Conservation (phyloP, 306 rosid genomes). For the Rosa rugosa region DNA sequence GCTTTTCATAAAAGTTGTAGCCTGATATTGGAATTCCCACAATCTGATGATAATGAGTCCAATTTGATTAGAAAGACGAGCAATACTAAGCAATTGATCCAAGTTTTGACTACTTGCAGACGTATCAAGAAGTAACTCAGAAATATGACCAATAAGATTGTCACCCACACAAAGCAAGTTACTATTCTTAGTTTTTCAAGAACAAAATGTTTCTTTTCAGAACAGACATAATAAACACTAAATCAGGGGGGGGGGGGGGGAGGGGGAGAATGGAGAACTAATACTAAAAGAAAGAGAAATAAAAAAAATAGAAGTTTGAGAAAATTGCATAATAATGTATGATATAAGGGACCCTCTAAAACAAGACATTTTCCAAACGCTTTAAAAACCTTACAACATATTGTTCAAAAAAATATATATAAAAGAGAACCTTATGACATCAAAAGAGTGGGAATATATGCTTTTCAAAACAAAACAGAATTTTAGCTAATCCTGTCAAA, state of each 20-base stretch:
- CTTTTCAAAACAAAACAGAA: background rate
- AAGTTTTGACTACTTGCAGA: conserved; percentile 16
- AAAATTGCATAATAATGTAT: background rate
- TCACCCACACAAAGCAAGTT: background rate
- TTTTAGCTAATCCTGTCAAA: too few relatives aligned
- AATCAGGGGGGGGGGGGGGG: background rate
- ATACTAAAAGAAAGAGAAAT: background rate
- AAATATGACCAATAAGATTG: background rate
- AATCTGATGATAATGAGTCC: conserved; percentile 32
- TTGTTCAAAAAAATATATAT: background rate
- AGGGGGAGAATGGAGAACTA: background rate
- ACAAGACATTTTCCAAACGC: background rate
- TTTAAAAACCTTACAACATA: background rate
- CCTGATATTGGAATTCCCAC: conserved; percentile 27
- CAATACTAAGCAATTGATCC: conserved; percentile 12
- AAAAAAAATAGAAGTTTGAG: background rate
- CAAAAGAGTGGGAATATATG: background rate
- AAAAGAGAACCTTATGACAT: too few relatives aligned
- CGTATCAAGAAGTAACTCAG: conserved; percentile 1
- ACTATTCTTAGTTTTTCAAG: background rate
- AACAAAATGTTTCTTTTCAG: background rate
- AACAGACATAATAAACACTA: background rate
- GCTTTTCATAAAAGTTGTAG: conserved; percentile 18
- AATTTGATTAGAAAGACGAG: conserved; percentile 20
- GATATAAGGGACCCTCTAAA: background rate